Evolutionary conservation across 129 eudicot genomes (phyloP), one percentile per base, ranked within the genome.

Genomic region (Mikania micrantha): DNA sequence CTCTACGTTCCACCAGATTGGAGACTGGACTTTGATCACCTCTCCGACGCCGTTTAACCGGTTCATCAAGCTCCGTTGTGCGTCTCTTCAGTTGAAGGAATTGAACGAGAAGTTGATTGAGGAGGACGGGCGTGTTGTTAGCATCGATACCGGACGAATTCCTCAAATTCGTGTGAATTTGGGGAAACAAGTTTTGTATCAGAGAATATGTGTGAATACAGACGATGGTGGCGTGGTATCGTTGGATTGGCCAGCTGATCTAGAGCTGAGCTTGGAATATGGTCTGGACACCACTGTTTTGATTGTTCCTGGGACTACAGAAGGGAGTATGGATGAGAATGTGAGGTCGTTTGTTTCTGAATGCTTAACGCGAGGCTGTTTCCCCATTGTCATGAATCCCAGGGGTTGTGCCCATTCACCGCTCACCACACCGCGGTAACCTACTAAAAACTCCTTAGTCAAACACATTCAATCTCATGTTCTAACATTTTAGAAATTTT

Each of bases 21-120:
- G 88, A 2, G 86, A 86, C 38, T 88, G 96, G 98, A 73, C 71
- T 7, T 67, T 93, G 7, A 81, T 79, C 45, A 69, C 96, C 42
- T 76, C 83, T 25, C 98, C 96, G 22, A 84, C 98, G 66, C 98
- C 96, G 38, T 93, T 93, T 56, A 86, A 93, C 60, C 95, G 98
- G 5, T 88, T 93, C 17, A 83, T 88, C 7, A 61, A 79, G 52
- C 21, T 81, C 5, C 87, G 98, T 0, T 88, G 92, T 22, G 85
- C 87, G 2, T 92, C 96, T 34, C 84, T 91, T 41, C 36, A 35
- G 16, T 29, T 67, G 56, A 82, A 80, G 34, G 60, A 80, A 45
- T 73, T 74, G 38, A 72, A 63, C 36, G 83, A 79, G 57, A 83
- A 54, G 71, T 80, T 82, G 58, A 77, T 82, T 6, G 53, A 80